Evolutionary conservation across 164 flowering plant genomes (phyloP).

Genomic region (Saururus chinensis): DNA sequence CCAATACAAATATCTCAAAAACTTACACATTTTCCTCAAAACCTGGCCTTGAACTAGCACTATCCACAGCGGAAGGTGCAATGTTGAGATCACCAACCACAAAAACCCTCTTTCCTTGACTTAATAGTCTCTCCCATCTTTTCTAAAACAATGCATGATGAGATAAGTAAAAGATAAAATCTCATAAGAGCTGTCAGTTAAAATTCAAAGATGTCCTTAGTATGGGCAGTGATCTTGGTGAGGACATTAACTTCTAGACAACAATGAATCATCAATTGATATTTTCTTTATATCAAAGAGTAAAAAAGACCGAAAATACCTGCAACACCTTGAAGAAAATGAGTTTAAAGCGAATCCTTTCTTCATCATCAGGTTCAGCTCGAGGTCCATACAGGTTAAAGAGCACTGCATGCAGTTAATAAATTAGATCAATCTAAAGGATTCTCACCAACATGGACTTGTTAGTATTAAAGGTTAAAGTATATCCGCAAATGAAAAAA

Average conservation of each 20-base stretch:
- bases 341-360: constrained; percentile 64
- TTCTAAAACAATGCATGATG: constrained; percentile 36
- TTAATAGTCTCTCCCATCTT: constrained; percentile 83
- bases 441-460: not conserved
- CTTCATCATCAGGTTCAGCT: constrained; percentile 60
- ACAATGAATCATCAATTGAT: not conserved
- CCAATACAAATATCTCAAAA: not conserved
- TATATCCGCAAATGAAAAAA: no score
- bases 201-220: not conserved
- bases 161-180: not conserved
- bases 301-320: constrained; percentile 29
- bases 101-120: constrained; percentile 55
- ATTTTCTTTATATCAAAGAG: not conserved
- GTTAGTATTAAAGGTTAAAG: no score
- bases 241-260: not conserved
- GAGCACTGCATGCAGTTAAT: constrained; percentile 40
- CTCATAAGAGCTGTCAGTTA: no score
- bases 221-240: no score
- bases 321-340: constrained; percentile 61
- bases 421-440: not conserved
- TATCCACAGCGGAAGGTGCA: constrained; percentile 79
- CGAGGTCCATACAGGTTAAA: constrained; percentile 97
- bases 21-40: constrained; percentile 87
- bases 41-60: constrained; percentile 86
- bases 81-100: constrained; percentile 97